Evolutionary conservation across 495 filamentous ascomycete genomes (phyloP), one percentile per base, ranked within the genome.

Genomic region (Durotheca rogersii): DNA sequence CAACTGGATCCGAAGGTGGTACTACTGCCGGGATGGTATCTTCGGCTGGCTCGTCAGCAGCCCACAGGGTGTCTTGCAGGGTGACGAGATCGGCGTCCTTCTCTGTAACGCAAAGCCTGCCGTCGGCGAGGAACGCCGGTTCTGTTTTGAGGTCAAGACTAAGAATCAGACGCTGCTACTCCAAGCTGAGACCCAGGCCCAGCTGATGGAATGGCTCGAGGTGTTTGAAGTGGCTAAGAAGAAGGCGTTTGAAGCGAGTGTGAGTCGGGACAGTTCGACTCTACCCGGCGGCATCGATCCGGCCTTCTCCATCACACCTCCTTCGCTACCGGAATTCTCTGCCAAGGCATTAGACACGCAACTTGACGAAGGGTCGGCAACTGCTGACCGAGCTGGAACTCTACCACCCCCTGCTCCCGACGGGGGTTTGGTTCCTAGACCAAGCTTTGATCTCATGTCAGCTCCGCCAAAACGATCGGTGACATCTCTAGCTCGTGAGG

Each of bases 91-190:
- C 53, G 93, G 93, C 15, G 93, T 98, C 6, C 69, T 98, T 19
- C 83, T 98, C 21, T 98, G 93, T 62, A 94, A 86, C 61, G 85
- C 92, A 41, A 86, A 91, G 50, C 88, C 89, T 6, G 92, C 91
- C 2, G 86, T 91, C 31, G 85, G 90, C 58, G 93, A 98, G 65
- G 93, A 98, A 56, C 81, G 93, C 27, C 79, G 94, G 20, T 97
- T 96, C 66, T 96, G 94, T 64, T 98, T 97, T 61, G 94, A 97
- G 69, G 90, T 98, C 57, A 98, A 96, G 75, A 98, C 93, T 10
- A 98, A 96, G 66, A 94, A 92, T 60, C 87, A 85, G 58, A 90
- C 82, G 37, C 83, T 96, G 32, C 70, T 96, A 45, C 73, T 98
- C 19, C 93, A 98, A 69, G 89, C 93, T 4, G 94, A 97, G 64